Conservation (phyloP, 108 stramenopile genomes). For the Skeletonema grethae region DNA sequence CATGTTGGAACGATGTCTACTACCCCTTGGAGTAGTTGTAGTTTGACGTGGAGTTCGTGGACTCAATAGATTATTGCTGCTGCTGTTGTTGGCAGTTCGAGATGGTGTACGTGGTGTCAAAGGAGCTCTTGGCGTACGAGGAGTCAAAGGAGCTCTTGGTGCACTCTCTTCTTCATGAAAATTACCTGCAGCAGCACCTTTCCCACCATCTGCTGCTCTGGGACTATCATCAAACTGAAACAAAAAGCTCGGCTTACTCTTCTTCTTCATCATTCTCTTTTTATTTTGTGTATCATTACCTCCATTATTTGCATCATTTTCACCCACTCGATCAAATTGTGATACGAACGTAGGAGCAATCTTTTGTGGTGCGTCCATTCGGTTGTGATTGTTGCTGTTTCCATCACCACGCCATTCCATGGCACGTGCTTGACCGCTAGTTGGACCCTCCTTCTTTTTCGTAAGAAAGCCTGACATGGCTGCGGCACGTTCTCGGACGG, state of each 20-base stretch:
- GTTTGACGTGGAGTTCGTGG: background rate
- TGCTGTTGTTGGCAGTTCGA: background rate
- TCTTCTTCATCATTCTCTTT: background rate
- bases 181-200: background rate
- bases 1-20: too few relatives aligned
- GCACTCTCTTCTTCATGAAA: background rate
- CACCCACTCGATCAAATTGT: background rate
- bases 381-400: background rate
- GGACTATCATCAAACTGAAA: constrained; percentile 1
- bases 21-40: too few relatives aligned
- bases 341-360: background rate
- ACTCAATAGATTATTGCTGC: background rate
- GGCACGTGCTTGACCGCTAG: background rate
- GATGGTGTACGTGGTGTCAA: constrained; percentile 4
- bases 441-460: background rate
- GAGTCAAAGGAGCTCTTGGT: background rate
- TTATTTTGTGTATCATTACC: background rate
- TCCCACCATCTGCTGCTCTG: background rate
- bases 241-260: background rate
- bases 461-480: constrained; percentile 2
- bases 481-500: background rate
- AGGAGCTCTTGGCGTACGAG: background rate
- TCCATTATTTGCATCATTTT: background rate
- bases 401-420: background rate
- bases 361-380: background rate